These are phyloP conservation scores for Gossypium mustelinum DNA, from an alignment of 345 rosid genomes.

Conservation along the genomic window DNA sequence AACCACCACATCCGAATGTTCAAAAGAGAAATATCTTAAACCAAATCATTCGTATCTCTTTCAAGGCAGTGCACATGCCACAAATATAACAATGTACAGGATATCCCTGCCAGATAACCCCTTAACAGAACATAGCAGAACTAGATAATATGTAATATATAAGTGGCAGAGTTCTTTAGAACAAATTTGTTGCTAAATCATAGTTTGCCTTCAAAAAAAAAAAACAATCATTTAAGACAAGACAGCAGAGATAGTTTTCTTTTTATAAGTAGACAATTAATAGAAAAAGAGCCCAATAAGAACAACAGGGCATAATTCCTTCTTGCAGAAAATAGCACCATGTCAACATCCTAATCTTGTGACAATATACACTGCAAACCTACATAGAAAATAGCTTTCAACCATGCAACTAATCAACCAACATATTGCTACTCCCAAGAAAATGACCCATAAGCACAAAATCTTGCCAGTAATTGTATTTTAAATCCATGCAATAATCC, in stretches of 20 bases:
- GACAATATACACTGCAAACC: background rate
- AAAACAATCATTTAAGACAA: background rate
- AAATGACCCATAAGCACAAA: background rate
- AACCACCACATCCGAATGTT: background rate
- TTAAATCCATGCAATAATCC: constrained; percentile 4
- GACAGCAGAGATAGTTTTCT: background rate
- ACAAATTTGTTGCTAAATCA: background rate
- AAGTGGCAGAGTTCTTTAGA: constrained; percentile 8
- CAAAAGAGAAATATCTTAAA: constrained; percentile 1
- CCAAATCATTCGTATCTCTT: background rate
- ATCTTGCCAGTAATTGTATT: background rate
- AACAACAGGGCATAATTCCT: background rate
- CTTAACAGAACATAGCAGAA: background rate
- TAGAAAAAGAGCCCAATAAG: background rate
- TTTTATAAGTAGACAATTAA: background rate
- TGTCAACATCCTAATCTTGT: background rate
- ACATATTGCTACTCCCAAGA: background rate
- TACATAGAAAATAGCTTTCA: background rate
- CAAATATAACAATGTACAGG: background rate
- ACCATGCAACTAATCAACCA: constrained; percentile 2
- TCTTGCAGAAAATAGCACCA: background rate
- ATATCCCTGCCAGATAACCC: constrained; percentile 3
- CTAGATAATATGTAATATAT: background rate
- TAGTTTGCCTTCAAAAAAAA: background rate
- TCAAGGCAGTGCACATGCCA: background rate